phyloP scores from a whole-genome alignment of 2,329 filamentous ascomycete species.

The Alternaria angustiovoidea region DNA sequence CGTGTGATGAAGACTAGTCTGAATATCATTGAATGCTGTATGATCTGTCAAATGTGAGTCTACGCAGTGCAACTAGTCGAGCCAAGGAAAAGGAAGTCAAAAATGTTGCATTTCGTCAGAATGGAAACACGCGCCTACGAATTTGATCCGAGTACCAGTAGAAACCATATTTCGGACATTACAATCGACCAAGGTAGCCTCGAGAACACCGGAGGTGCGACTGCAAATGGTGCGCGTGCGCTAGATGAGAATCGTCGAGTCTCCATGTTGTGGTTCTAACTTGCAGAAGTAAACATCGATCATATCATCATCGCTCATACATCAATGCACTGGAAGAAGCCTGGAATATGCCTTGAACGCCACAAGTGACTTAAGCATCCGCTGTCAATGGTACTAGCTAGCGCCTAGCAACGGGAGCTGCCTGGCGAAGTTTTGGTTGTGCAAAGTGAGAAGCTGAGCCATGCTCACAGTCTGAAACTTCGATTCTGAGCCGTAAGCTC shows the following conservation, averaged over 20 bases:
- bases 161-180: background rate
- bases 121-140: background rate
- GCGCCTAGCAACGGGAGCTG: conserved; percentile 27
- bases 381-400: conserved; percentile 28
- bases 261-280: conserved; percentile 4
- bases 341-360: conserved; percentile 21
- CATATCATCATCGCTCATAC: background rate
- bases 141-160: background rate
- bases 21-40: background rate
- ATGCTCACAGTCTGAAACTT: conserved; percentile 8
- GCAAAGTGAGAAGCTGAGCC: conserved; percentile 7
- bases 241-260: background rate
- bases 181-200: background rate
- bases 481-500: conserved; percentile 13
- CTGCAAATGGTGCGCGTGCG: background rate
- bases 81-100: background rate
- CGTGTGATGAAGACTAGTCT: background rate
- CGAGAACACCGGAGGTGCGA: background rate
- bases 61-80: background rate
- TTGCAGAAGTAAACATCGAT: background rate
- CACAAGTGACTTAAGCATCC: conserved; percentile 25
- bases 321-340: conserved; percentile 12
- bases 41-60: background rate
- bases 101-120: background rate
- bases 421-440: conserved; percentile 10